Evolutionary conservation across 2,329 filamentous ascomycete species (phyloP).

Genomic region (Elsinoe arachidis): DNA sequence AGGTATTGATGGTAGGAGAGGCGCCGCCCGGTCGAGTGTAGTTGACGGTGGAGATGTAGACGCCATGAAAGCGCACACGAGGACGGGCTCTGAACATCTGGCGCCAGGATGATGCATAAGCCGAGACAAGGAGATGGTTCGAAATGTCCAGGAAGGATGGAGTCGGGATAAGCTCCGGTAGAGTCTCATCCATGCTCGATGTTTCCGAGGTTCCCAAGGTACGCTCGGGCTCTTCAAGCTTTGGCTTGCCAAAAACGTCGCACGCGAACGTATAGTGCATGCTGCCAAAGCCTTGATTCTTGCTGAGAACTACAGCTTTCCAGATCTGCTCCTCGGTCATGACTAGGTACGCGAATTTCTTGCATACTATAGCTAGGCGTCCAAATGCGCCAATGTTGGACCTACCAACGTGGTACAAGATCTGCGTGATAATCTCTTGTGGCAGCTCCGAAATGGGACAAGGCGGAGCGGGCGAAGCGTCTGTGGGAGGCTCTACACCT

Average conservation of each 20-base stretch:
- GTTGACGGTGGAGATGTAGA: conserved; percentile 95
- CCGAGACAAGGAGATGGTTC: conserved; percentile 21
- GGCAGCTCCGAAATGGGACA: conserved; percentile 73
- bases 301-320: conserved; percentile 63
- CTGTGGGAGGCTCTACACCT: conserved; percentile 57
- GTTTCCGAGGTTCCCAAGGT: conserved; percentile 13
- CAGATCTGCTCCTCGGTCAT: conserved; percentile 78
- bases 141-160: conserved; percentile 10
- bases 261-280: conserved; percentile 77
- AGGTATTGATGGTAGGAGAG: conserved; percentile 61
- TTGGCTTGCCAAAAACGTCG: conserved; percentile 44
- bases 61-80: conserved; percentile 84
- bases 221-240: conserved; percentile 21
- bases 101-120: conserved; percentile 36
- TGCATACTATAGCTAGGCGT: conserved; percentile 73
- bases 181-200: neutral
- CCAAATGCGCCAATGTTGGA: conserved; percentile 68
- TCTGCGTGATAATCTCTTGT: conserved; percentile 74
- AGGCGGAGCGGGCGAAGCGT: conserved; percentile 63
- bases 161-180: neutral
- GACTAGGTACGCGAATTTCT: conserved; percentile 75
- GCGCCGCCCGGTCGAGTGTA: conserved; percentile 77
- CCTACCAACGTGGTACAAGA: conserved; percentile 63
- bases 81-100: conserved; percentile 74
- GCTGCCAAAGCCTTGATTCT: conserved; percentile 65